These are phyloP conservation scores for Termitomyces sp. DNA, from an alignment of 1,284 basidiomycete species.

Conservation along the genomic window DNA sequence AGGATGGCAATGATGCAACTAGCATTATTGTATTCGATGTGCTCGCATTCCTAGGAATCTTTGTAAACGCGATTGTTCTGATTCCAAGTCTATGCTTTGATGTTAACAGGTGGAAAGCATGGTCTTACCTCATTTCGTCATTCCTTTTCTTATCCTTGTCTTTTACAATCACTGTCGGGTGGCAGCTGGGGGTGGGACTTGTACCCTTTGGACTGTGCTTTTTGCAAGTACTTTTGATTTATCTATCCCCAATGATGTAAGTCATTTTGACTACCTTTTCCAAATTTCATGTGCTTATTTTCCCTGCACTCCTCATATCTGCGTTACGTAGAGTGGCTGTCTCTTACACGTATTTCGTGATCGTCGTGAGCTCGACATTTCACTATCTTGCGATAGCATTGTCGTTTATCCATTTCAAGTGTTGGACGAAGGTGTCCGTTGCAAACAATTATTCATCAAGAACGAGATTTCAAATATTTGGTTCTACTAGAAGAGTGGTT, in stretches of 20 bases:
- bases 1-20: neutral
- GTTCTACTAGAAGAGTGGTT: neutral
- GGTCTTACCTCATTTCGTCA: neutral
- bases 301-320: neutral
- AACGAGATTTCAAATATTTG: neutral
- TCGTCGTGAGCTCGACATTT: neutral
- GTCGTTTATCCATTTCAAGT: neutral
- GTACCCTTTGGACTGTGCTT: neutral
- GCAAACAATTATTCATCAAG: neutral
- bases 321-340: neutral
- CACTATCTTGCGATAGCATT: neutral
- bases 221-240: neutral
- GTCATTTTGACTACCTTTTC: neutral
- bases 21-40: neutral
- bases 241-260: neutral
- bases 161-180: neutral
- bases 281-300: neutral
- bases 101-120: neutral
- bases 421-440: neutral
- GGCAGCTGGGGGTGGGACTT: neutral
- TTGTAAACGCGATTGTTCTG: neutral
- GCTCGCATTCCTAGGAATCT: neutral
- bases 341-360: neutral
- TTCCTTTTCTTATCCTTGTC: neutral
- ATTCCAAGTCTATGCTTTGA: neutral